phyloP scores from a whole-genome alignment of 2,329 filamentous ascomycete species.

The Alternaria arborescens region DNA sequence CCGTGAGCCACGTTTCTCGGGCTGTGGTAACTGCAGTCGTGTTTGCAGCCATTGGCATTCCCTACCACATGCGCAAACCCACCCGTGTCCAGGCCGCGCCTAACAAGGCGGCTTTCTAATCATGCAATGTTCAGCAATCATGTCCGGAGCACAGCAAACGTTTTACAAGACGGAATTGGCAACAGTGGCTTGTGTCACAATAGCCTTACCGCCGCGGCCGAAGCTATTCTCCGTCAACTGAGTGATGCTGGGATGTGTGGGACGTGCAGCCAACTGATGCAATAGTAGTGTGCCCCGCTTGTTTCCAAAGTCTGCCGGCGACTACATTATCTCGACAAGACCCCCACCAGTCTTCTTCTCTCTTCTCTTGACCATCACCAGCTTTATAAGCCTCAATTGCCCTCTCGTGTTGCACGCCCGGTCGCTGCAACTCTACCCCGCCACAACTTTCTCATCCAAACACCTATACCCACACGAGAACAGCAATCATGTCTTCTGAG shows the following conservation, averaged over 20 bases:
- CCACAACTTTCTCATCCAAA: conserved; percentile 22
- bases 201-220: conserved; percentile 44
- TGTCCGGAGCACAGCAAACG: conserved; percentile 17
- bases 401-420: conserved; percentile 39
- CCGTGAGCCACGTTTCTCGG: neutral
- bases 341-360: conserved; percentile 33
- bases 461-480: conserved; percentile 15
- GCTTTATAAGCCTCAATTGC: conserved; percentile 33
- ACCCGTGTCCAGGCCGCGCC: conserved; percentile 2
- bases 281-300: conserved; percentile 42
- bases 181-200: conserved; percentile 21
- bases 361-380: conserved; percentile 34
- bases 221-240: conserved; percentile 17
- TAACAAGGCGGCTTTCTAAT: conserved; percentile 15
- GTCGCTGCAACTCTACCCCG: conserved; percentile 43
- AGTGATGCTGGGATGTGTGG: conserved; percentile 21
- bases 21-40: neutral
- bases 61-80: conserved; percentile 1
- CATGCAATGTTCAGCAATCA: conserved; percentile 17
- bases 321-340: conserved; percentile 45
- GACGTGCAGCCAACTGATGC: conserved; percentile 37
- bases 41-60: neutral
- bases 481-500: conserved; percentile 51
- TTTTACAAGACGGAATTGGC: conserved; percentile 20
- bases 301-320: conserved; percentile 46